Base-by-base conservation (phyloP, 2,329 filamentous ascomycete species). In the Arthrocladium fulminans region DNA sequence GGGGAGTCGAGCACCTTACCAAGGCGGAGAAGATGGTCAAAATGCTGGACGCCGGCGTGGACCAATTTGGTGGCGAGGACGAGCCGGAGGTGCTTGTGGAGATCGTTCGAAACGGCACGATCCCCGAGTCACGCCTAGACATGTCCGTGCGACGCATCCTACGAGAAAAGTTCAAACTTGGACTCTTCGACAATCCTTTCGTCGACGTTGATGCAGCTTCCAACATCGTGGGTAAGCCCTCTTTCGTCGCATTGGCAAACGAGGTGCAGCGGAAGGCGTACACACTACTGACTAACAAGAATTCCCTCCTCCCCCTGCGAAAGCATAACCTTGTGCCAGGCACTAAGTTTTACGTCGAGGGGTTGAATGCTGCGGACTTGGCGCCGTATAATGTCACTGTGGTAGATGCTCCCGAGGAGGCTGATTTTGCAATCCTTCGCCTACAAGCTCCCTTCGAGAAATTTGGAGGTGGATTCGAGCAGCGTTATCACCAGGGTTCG, bases 11-110 rank as follows among this genome's bases (percentile, higher is more conserved):
- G 52, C 58, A 68, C 45, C 58, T 72, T 1, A 69, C 57, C 15
- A 70, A 66, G 48, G 54, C 68, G 1, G 62, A 75, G 50, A 63
- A 72, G 5, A 66, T 60, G 3, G 63, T 59, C 13, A 69, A 61
- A 51, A 64, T 76, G 7, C 53, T 77, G 1, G 67, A 75, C 6
- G 73, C 73, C 0, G 74, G 74, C 0, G 70, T 68, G 24, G 74
- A 77, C 50, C 73, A 75, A 48, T 68, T 77, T 41, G 73, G 74
- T 1, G 74, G 74, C 10, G 74, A 77, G 55, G 54, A 63, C 2
- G 59, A 68, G 0, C 66, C 71, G 0, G 73, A 77, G 47, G 65
- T 77, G 2, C 60, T 76, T 20, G 38, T 52, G n/a, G 19, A 50
- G 20, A 23, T 40, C 3, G 51, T 52, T 1, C 9, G 34, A 8